These are phyloP conservation scores for Aphanomyces invadans DNA, from an alignment of 352 stramenopile species.

Conservation along the genomic window DNA sequence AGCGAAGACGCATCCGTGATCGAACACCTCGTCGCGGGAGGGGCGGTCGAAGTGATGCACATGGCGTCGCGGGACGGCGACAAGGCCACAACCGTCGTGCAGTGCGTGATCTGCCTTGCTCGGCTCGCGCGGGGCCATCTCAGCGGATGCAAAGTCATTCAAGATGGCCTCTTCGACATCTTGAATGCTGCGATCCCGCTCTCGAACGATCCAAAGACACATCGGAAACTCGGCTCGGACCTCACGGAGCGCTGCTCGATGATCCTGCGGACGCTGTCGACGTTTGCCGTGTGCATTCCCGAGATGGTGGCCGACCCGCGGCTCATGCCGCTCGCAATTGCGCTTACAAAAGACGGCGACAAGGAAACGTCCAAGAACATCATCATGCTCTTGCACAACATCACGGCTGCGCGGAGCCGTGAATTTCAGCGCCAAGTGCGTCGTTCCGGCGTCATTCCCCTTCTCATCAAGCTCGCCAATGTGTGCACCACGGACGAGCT, in stretches of 20 bases:
- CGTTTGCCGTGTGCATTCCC: conserved; percentile 37
- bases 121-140: conserved; percentile 56
- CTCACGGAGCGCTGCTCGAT: conserved; percentile 56
- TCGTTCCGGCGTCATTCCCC: conserved; percentile 36
- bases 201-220: background rate
- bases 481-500: conserved; percentile 48
- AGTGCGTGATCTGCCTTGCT: conserved; percentile 56
- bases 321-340: conserved; percentile 41
- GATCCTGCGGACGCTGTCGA: conserved; percentile 62
- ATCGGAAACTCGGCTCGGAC: conserved; percentile 27
- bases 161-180: conserved; percentile 54
- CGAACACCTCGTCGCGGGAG: conserved; percentile 39
- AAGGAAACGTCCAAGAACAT: conserved; percentile 48
- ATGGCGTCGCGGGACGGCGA: conserved; percentile 33
- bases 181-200: conserved; percentile 33
- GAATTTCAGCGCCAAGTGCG: conserved; percentile 46
- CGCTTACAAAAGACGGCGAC: conserved; percentile 33
- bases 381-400: conserved; percentile 68
- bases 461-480: conserved; percentile 58
- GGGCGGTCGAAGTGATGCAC: conserved; percentile 51
- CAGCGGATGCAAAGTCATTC: conserved; percentile 34
- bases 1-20: conserved; percentile 52
- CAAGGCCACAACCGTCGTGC: conserved; percentile 29
- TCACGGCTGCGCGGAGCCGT: conserved; percentile 43
- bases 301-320: conserved; percentile 45